phyloP scores from a whole-genome alignment of 495 filamentous ascomycete genomes.

The Saxispiralis lemnorum region DNA sequence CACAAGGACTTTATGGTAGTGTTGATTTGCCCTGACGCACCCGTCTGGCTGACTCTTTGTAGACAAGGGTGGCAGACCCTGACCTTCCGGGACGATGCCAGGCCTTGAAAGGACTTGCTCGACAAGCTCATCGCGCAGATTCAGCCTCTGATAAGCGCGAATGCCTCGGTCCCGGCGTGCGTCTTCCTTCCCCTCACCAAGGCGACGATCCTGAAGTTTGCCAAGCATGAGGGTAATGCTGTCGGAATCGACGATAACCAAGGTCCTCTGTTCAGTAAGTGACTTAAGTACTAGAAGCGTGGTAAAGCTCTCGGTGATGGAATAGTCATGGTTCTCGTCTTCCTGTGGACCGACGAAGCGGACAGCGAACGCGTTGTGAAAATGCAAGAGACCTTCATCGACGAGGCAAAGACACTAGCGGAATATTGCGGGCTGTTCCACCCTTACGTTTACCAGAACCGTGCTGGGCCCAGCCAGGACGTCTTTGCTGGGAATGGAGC shows the following conservation, averaged over 20 bases:
- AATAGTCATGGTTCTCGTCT: not conserved
- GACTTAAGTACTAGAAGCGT: too few species aligned
- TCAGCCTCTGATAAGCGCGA: not conserved
- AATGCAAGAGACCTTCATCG: not conserved
- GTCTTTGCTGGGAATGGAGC: slow-evolving; percentile 31
- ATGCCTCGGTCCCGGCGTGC: not conserved
- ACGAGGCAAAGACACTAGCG: slow-evolving; percentile 13
- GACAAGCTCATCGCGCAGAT: not conserved
- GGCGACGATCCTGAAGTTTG: not conserved
- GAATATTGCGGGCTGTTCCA: slow-evolving; percentile 15
- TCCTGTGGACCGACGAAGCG: slow-evolving; percentile 2
- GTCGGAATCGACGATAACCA: not conserved
- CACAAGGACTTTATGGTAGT: not conserved
- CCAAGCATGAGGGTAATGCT: not conserved
- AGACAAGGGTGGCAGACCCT: not conserved
- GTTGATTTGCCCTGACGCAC: too few species aligned
- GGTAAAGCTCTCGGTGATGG: too few species aligned
- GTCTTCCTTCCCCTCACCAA: not conserved
- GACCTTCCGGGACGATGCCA: not conserved
- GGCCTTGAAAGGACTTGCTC: not conserved
- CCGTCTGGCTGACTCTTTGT: too few species aligned
- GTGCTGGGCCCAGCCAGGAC: slow-evolving; percentile 29
- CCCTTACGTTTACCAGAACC: slow-evolving; percentile 25
- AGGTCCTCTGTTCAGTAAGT: slow-evolving; percentile 2
- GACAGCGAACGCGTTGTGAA: slow-evolving; percentile 6